phyloP scores from a whole-genome alignment of 148 eudicot genomes.

The Bassia scoparia region DNA sequence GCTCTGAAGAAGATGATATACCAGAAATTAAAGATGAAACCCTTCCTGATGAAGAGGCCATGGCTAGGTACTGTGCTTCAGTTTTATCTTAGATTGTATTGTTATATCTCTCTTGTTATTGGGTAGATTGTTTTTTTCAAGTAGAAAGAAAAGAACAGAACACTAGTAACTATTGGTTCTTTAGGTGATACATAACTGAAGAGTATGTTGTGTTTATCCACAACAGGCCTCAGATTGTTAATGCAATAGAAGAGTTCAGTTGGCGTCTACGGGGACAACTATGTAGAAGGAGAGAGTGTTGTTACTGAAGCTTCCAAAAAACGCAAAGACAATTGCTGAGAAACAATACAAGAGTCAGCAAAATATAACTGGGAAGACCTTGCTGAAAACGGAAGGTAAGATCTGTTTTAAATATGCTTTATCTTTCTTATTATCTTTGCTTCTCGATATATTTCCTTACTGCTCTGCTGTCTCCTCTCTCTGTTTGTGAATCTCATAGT shows the following conservation, averaged over 20 bases:
- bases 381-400: too few species aligned
- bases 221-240: slow-evolving; percentile 70
- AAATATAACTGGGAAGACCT: too few species aligned
- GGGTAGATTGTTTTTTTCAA: too few species aligned
- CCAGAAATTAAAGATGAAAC: slow-evolving; percentile 92
- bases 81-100: background rate
- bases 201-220: background rate
- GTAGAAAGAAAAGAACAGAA: background rate
- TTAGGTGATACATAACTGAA: background rate
- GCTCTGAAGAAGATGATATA: slow-evolving; percentile 93
- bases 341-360: slow-evolving; percentile 47
- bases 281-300: slow-evolving; percentile 36
- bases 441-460: too few species aligned
- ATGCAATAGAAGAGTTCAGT: slow-evolving; percentile 79
- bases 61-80: slow-evolving; percentile 52
- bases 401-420: too few species aligned
- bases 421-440: too few species aligned
- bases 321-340: slow-evolving; percentile 70
- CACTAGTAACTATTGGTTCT: background rate
- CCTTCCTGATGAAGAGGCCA: slow-evolving; percentile 89
- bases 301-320: slow-evolving; percentile 52
- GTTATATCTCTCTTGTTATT: background rate
- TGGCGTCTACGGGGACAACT: slow-evolving; percentile 67
- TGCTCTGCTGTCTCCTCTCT: background rate
- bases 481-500: slow-evolving; percentile 33